These are phyloP conservation scores for Fusarium sp. DNA, from an alignment of 2,329 filamentous ascomycete species.

Conservation along the genomic window DNA sequence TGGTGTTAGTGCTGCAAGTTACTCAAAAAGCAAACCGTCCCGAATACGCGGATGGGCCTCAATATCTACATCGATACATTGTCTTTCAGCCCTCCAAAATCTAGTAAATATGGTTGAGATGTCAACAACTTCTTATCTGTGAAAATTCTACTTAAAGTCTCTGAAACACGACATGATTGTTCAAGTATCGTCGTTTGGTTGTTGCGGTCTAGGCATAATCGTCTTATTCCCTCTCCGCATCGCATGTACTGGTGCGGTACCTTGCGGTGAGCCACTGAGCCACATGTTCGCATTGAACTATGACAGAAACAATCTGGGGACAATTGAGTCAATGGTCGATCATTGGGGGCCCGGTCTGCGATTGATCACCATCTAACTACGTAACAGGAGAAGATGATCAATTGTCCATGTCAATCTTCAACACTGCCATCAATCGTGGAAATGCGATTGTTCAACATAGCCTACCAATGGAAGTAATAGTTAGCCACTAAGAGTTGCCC, in stretches of 20 bases:
- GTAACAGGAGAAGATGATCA: conserved; percentile 1
- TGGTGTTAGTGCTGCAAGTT: background rate
- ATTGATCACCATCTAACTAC: conserved; percentile 9
- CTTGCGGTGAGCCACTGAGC: conserved; percentile 20
- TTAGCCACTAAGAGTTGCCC: background rate
- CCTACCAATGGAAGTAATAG: background rate
- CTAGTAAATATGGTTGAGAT: background rate
- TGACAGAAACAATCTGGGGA: conserved; percentile 13
- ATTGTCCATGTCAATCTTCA: background rate
- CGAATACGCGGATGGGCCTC: conserved; percentile 26
- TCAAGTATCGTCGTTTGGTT: conserved; percentile 6
- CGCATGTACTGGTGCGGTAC: background rate
- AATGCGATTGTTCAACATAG: background rate
- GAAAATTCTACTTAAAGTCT: background rate
- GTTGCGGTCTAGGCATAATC: conserved; percentile 20
- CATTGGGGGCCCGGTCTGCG: conserved; percentile 13
- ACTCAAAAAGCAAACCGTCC: background rate
- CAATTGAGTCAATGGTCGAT: conserved; percentile 9
- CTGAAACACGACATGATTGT: conserved; percentile 1
- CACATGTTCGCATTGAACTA: conserved; percentile 9
- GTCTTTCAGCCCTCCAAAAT: background rate
- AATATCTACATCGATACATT: background rate
- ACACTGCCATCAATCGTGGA: conserved; percentile 3
- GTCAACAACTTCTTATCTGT: background rate
- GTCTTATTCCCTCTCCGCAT: conserved; percentile 9